Evolutionary conservation across 106 monocot genomes (phyloP).

Genomic region (Amphibolis antarctica): DNA sequence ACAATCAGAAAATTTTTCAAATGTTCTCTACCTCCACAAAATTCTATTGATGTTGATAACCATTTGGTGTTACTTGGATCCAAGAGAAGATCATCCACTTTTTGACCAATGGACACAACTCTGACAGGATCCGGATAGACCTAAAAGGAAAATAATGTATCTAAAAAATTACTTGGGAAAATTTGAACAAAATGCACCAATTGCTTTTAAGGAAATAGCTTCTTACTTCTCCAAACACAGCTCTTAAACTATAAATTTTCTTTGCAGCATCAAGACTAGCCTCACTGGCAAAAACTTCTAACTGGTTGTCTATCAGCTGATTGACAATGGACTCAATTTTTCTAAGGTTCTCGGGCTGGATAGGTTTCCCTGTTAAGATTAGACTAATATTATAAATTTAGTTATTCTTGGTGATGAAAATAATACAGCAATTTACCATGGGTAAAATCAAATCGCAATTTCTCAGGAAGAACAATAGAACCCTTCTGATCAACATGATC

Average conservation of each 20-base stretch:
- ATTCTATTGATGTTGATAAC: slow-evolving; percentile 81
- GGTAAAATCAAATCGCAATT: slow-evolving; percentile 90
- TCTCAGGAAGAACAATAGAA: slow-evolving; percentile 97
- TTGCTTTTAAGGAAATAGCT: background rate
- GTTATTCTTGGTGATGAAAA: background rate
- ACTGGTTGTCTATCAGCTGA: slow-evolving; percentile 70
- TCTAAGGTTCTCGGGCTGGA: slow-evolving; percentile 65
- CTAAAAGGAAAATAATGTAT: slow-evolving; percentile 17
- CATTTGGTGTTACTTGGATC: slow-evolving; percentile 68
- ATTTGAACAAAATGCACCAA: background rate
- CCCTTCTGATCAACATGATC: slow-evolving; percentile 98
- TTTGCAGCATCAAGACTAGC: slow-evolving; percentile 53
- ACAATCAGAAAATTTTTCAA: background rate
- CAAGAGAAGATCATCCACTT: slow-evolving; percentile 63
- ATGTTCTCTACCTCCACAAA: slow-evolving; percentile 54
- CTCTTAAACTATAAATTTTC: slow-evolving; percentile 58
- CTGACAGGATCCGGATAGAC: slow-evolving; percentile 93
- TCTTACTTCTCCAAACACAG: slow-evolving; percentile 90
- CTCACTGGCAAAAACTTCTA: slow-evolving; percentile 79
- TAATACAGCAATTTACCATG: slow-evolving; percentile 46
- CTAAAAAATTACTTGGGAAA: background rate
- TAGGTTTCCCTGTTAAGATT: slow-evolving; percentile 67
- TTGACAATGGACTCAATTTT: slow-evolving; percentile 95
- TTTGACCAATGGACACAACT: slow-evolving; percentile 80
- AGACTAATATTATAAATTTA: background rate